These are phyloP conservation scores for Halophytophthora batemanensis DNA, from an alignment of 352 stramenopile genomes.

Conservation along the genomic window DNA sequence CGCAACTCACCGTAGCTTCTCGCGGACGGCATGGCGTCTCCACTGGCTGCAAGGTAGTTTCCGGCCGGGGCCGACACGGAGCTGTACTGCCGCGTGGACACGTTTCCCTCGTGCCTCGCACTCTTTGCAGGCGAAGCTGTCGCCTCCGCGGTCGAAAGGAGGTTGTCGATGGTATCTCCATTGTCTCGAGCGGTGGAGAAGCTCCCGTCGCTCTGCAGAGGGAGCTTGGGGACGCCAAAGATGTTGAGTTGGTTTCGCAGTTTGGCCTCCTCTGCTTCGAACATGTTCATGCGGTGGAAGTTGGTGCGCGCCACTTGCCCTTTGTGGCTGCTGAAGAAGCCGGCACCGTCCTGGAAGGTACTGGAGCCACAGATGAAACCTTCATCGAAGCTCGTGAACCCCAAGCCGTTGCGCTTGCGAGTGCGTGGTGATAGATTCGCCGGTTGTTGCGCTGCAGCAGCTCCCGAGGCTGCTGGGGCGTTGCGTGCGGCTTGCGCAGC, in stretches of 20 bases:
- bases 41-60: background rate
- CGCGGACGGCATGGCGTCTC: background rate
- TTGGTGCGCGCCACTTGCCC: constrained; percentile 39
- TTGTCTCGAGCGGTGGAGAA: constrained; percentile 9
- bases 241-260: constrained; percentile 54
- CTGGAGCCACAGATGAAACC: constrained; percentile 61
- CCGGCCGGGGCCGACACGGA: background rate
- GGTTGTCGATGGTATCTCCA: constrained; percentile 53
- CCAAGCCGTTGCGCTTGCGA: constrained; percentile 22
- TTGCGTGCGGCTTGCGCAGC: constrained; percentile 33
- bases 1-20: background rate
- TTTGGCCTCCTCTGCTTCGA: constrained; percentile 56
- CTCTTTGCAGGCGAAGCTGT: constrained; percentile 19
- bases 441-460: constrained; percentile 1
- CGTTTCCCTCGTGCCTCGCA: constrained; percentile 10
- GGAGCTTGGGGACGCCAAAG: constrained; percentile 55
- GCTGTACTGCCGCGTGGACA: constrained; percentile 3
- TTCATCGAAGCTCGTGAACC: constrained; percentile 24
- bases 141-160: constrained; percentile 28
- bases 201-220: constrained; percentile 16
- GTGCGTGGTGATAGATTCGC: constrained; percentile 21
- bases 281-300: constrained; percentile 53
- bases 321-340: constrained; percentile 64
- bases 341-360: constrained; percentile 52
- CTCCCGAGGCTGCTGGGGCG: constrained; percentile 9